phyloP scores from a whole-genome alignment of 2,329 filamentous ascomycete genomes.

The Xylaria sp. region DNA sequence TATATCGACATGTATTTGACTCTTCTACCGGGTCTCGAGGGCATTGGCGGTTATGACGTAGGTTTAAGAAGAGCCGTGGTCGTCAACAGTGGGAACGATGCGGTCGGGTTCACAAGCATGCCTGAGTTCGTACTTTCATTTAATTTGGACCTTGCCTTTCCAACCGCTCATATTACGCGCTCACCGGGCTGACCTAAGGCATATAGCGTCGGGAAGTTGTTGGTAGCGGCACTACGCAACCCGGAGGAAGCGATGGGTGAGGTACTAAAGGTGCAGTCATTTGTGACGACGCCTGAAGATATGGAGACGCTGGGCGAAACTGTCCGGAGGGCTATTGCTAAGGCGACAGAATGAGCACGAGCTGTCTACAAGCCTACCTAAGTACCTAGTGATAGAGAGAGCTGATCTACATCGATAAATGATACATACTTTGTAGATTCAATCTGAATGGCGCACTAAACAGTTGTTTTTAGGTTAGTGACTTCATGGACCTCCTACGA shows the following conservation, averaged over 20 bases:
- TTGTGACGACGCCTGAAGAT: slow-evolving; percentile 68
- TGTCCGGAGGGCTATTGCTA: slow-evolving; percentile 56
- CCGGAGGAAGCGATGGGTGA: slow-evolving; percentile 64
- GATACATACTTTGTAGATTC: too few species aligned
- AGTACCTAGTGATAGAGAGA: too few species aligned
- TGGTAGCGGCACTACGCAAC: slow-evolving; percentile 70
- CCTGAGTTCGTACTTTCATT: slow-evolving; percentile 66
- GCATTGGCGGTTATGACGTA: slow-evolving; percentile 69
- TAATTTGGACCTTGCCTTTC: background rate
- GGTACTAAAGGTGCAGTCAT: slow-evolving; percentile 76
- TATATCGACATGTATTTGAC: slow-evolving; percentile 67
- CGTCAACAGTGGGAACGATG: slow-evolving; percentile 69
- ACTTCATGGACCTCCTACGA: too few species aligned
- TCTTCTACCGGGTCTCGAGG: slow-evolving; percentile 51
- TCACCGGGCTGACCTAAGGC: slow-evolving; percentile 19
- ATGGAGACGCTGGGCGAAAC: slow-evolving; percentile 66
- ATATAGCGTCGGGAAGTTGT: slow-evolving; percentile 71
- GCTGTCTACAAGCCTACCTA: background rate
- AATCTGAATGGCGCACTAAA: too few species aligned
- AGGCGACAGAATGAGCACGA: slow-evolving; percentile 23
- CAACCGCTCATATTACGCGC: too few species aligned
- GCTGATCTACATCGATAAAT: too few species aligned
- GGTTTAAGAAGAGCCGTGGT: slow-evolving; percentile 67
- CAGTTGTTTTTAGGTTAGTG: too few species aligned
- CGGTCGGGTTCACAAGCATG: slow-evolving; percentile 76